Evolutionary conservation across 768 basidiomycete species (phyloP).

Genomic region (Naganishia antarctica): DNA sequence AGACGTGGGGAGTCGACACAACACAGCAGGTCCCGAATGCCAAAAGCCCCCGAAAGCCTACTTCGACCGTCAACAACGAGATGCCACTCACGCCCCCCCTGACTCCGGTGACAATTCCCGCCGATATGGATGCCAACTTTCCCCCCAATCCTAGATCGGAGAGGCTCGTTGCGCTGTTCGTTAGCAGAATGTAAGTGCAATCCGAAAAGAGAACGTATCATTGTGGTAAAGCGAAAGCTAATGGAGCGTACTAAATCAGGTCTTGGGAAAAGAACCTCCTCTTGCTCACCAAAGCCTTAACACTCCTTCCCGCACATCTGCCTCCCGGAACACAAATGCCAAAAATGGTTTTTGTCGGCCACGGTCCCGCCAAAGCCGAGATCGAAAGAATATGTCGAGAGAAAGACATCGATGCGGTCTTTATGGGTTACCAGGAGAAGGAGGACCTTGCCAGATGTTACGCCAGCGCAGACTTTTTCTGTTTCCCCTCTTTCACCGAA

Average conservation of each 20-base stretch:
- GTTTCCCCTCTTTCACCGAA: conserved; percentile 51
- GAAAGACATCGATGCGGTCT: conserved; percentile 48
- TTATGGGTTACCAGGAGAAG: conserved; percentile 50
- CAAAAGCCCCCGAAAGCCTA: background rate
- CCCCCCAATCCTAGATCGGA: background rate
- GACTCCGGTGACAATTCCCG: conserved; percentile 30
- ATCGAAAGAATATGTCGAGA: conserved; percentile 44
- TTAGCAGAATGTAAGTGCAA: conserved; percentile 45
- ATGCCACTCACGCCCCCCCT: conserved; percentile 33
- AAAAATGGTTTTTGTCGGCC: conserved; percentile 52
- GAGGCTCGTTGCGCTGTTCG: conserved; percentile 48
- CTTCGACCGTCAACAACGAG: background rate
- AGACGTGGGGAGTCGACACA: conserved; percentile 41
- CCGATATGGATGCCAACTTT: background rate
- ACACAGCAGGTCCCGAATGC: background rate
- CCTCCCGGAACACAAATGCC: conserved; percentile 32
- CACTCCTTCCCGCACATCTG: conserved; percentile 36
- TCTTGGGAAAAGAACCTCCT: conserved; percentile 54
- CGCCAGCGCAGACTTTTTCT: conserved; percentile 53
- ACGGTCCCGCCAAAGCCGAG: conserved; percentile 50
- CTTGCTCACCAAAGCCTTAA: conserved; percentile 51
- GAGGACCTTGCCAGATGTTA: conserved; percentile 51
- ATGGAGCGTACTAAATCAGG: conserved; percentile 24
- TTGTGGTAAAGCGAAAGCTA: background rate
- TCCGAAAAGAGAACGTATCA: conserved; percentile 1